A percentile compares a stretch with the other conserved stretches of the same genome.
These are phyloP conservation scores for Tolypocladium capitatum DNA, from an alignment of 2,329 filamentous ascomycete species.

Conservation along the genomic window DNA sequence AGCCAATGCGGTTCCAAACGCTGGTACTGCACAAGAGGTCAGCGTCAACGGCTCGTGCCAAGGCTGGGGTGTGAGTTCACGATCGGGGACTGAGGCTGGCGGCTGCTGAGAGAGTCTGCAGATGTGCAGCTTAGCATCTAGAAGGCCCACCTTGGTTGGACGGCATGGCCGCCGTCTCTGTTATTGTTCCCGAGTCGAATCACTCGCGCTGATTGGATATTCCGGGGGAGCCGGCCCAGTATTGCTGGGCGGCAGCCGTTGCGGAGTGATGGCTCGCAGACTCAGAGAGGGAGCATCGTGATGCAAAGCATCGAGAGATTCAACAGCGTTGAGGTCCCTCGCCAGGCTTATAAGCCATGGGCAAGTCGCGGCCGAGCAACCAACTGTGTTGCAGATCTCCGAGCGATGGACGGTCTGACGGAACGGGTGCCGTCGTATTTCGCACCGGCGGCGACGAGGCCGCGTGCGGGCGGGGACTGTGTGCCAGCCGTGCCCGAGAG, in stretches of 20 bases:
- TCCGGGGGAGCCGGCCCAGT: too few species aligned
- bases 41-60: not conserved
- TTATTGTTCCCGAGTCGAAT: not conserved
- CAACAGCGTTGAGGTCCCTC: not conserved
- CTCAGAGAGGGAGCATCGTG: not conserved
- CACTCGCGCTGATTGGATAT: not conserved
- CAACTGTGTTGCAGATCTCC: not conserved
- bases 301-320: not conserved
- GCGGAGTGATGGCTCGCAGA: not conserved
- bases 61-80: not conserved
- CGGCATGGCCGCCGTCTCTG: not conserved
- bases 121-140: not conserved
- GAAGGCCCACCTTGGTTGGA: not conserved
- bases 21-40: not conserved
- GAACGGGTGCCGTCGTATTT: not conserved
- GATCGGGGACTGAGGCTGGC: not conserved
- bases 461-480: too few species aligned
- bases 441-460: slow-evolving; percentile 1
- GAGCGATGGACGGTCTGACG: not conserved
- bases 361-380: not conserved
- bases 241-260: not conserved
- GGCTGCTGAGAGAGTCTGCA: not conserved
- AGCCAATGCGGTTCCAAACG: not conserved
- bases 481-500: too few species aligned
- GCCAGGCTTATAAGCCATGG: not conserved